These are phyloP conservation scores for Pelargonium fulgidum DNA, from an alignment of 441 rosid genomes.

Conservation along the genomic window DNA sequence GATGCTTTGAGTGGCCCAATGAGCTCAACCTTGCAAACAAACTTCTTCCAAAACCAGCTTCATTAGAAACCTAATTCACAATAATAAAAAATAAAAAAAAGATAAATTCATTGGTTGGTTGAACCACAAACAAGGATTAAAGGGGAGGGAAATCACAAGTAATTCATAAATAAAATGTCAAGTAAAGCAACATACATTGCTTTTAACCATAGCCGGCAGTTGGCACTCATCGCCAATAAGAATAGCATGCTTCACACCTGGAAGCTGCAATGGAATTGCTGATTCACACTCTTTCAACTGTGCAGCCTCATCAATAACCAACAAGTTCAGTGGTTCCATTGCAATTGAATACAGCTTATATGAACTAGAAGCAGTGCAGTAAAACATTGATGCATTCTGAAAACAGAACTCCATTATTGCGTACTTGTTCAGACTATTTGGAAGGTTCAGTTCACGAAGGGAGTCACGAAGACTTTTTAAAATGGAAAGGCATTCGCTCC, in stretches of 20 bases:
- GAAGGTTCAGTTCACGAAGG: slow-evolving; percentile 23
- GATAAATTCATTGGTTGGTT: background rate
- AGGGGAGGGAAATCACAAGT: background rate
- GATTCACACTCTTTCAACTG: slow-evolving; percentile 45
- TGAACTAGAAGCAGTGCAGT: slow-evolving; percentile 39
- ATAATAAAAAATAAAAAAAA: background rate
- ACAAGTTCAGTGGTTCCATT: slow-evolving; percentile 26
- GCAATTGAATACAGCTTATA: slow-evolving; percentile 24
- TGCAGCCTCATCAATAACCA: slow-evolving; percentile 49
- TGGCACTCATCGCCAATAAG: slow-evolving; percentile 46
- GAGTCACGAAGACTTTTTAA: slow-evolving; percentile 21
- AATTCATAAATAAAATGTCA: background rate
- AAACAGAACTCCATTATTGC: slow-evolving; percentile 27
- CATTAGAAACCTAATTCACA: slow-evolving; percentile 27
- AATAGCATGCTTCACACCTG: slow-evolving; percentile 27
- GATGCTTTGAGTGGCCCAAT: slow-evolving; percentile 35
- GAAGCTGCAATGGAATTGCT: slow-evolving; percentile 37
- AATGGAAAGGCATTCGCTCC: slow-evolving; percentile 27
- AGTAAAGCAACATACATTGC: slow-evolving; percentile 28
- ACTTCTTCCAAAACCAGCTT: slow-evolving; percentile 45
- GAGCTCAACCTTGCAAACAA: slow-evolving; percentile 40
- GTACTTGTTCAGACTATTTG: slow-evolving; percentile 11
- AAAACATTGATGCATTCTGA: slow-evolving; percentile 24
- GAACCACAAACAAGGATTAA: background rate
- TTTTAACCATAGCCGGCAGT: slow-evolving; percentile 32